These are phyloP conservation scores for Phlegmacium glaucopus DNA, from an alignment of 768 basidiomycete genomes.

Conservation along the genomic window DNA sequence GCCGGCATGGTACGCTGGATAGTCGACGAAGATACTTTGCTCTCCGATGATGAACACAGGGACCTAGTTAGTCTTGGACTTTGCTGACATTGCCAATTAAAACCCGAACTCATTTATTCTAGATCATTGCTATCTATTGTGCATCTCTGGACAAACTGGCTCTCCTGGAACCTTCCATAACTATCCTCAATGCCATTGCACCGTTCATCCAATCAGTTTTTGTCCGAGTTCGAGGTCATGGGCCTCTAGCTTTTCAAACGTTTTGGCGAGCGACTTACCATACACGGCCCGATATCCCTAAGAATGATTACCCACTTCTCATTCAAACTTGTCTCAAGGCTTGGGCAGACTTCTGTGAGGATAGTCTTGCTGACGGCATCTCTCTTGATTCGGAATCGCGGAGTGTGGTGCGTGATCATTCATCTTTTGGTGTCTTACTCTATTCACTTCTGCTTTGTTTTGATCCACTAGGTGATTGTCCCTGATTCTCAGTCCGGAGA, in stretches of 20 bases:
- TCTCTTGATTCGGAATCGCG: slow-evolving; percentile 35
- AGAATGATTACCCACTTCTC: slow-evolving; percentile 34
- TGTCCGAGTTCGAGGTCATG: slow-evolving; percentile 42
- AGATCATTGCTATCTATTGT: slow-evolving; percentile 43
- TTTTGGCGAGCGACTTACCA: slow-evolving; percentile 63
- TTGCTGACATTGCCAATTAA: not conserved
- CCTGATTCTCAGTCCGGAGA: slow-evolving; percentile 28
- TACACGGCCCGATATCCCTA: slow-evolving; percentile 32
- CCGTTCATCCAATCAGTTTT: slow-evolving; percentile 52
- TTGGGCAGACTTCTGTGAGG: slow-evolving; percentile 44
- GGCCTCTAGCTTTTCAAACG: slow-evolving; percentile 47
- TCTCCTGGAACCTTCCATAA: slow-evolving; percentile 33
- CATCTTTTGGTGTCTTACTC: no score
- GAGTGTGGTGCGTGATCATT: slow-evolving; percentile 25
- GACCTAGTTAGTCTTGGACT: slow-evolving; percentile 36
- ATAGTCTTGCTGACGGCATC: slow-evolving; percentile 43
- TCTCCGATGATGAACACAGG: slow-evolving; percentile 44
- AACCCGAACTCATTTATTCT: not conserved
- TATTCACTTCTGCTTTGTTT: not conserved
- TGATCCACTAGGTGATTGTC: slow-evolving; percentile 13
- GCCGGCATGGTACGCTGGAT: slow-evolving; percentile 50
- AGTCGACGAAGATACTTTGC: slow-evolving; percentile 37
- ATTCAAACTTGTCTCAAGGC: slow-evolving; percentile 44
- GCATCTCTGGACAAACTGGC: slow-evolving; percentile 38
- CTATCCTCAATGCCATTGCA: slow-evolving; percentile 38